Evolutionary conservation across 2,329 filamentous ascomycete genomes (phyloP).

Genomic region (Diaporthe amygdali): DNA sequence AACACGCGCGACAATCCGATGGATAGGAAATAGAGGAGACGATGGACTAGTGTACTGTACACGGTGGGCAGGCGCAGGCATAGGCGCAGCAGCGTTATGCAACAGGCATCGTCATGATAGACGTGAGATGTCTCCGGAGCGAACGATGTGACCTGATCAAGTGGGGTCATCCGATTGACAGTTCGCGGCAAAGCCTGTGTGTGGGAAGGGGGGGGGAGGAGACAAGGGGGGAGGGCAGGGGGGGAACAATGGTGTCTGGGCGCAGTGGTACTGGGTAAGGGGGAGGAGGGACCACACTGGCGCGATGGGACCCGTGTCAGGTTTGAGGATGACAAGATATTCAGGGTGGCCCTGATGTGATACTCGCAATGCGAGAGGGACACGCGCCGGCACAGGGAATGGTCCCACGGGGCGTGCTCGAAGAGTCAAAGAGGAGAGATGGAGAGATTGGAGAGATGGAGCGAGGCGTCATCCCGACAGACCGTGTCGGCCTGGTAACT

Average conservation of each 20-base stretch:
- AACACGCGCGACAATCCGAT: slow-evolving; percentile 13
- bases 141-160: background rate
- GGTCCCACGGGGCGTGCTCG: background rate
- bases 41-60: too few relatives aligned
- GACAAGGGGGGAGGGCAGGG: background rate
- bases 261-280: slow-evolving; percentile 3
- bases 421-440: background rate
- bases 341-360: background rate
- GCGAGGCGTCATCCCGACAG: background rate
- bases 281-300: background rate
- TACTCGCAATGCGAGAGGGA: background rate
- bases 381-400: background rate
- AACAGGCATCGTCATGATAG: background rate
- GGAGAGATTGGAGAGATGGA: background rate
- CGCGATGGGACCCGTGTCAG: slow-evolving; percentile 9
- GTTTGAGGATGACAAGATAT: background rate
- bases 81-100: slow-evolving; percentile 16
- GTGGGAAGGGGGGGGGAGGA: background rate
- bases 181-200: slow-evolving; percentile 19
- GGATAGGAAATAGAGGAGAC: slow-evolving; percentile 7
- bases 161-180: slow-evolving; percentile 23
- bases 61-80: too few relatives aligned
- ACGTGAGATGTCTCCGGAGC: background rate
- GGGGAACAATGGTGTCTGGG: background rate
- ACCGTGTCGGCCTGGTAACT: background rate